Percentiles rank a stretch among this genome's conserved stretches.
phyloP scores from a whole-genome alignment of 345 rosid genomes.

The Eucalyptus tenuipes region DNA sequence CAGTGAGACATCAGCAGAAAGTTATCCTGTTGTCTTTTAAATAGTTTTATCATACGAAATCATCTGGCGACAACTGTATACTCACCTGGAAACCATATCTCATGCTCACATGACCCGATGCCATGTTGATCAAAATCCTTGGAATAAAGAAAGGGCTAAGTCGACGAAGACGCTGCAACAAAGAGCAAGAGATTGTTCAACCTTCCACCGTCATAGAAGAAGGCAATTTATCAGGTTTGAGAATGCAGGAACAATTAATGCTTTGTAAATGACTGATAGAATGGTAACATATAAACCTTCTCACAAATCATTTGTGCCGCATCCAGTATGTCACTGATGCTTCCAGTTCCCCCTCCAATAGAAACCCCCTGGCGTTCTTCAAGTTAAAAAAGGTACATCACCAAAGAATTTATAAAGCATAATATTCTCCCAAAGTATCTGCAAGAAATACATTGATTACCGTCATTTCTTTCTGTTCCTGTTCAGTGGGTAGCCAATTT shows the following conservation, averaged over 20 bases:
- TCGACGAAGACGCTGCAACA: constrained; percentile 65
- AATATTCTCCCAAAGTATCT: neutral
- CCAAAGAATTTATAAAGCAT: neutral
- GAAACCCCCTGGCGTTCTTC: constrained; percentile 76
- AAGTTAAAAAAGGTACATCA: constrained; percentile 10
- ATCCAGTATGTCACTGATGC: constrained; percentile 71
- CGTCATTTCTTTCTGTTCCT: constrained; percentile 74
- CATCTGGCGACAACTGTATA: neutral
- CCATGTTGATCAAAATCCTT: constrained; percentile 88
- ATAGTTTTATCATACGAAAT: neutral
- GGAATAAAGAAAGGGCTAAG: constrained; percentile 97
- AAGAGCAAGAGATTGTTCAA: constrained; percentile 1
- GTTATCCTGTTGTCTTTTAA: neutral
- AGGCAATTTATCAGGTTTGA: neutral
- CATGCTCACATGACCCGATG: constrained; percentile 97
- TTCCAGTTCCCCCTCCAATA: constrained; percentile 92
- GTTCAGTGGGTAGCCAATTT: constrained; percentile 56
- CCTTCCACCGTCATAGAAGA: neutral
- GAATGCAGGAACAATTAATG: neutral
- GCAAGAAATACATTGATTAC: constrained; percentile 13
- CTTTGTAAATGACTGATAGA: neutral
- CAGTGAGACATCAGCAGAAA: neutral
- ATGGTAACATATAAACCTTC: constrained; percentile 37
- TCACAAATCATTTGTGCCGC: constrained; percentile 87
- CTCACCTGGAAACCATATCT: constrained; percentile 89